phyloP scores from a whole-genome alignment of 768 basidiomycete species.

The Pleurotus tuoliensis region DNA sequence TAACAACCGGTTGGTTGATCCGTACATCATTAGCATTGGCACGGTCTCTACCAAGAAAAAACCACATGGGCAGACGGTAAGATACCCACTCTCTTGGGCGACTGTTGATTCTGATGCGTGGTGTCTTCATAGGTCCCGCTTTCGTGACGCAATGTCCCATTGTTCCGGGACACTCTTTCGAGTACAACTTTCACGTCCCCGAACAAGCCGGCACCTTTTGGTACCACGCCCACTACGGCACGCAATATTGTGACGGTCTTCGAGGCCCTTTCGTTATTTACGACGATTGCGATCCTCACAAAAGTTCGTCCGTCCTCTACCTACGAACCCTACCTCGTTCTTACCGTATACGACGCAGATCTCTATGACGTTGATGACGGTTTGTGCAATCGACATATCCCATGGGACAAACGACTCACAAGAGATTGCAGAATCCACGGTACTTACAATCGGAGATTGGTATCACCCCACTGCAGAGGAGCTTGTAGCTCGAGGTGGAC shows the following conservation, averaged over 20 bases:
- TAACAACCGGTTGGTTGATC: neutral
- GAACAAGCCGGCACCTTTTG: constrained; percentile 26
- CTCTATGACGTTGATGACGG: constrained; percentile 13
- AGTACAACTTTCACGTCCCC: constrained; percentile 26
- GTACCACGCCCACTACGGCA: constrained; percentile 30
- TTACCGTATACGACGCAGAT: constrained; percentile 8
- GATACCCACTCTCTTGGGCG: neutral
- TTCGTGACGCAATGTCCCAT: constrained; percentile 32
- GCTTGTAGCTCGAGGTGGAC: neutral
- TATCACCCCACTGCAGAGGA: constrained; percentile 1
- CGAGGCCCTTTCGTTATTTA: constrained; percentile 38
- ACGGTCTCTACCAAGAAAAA: constrained; percentile 29
- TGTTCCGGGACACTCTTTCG: constrained; percentile 24
- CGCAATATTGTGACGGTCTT: constrained; percentile 43
- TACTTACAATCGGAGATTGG: constrained; percentile 26
- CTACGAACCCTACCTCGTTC: constrained; percentile 24
- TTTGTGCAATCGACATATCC: neutral
- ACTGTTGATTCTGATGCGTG: neutral
- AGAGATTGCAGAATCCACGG: constrained; percentile 19
- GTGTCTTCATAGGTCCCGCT: neutral
- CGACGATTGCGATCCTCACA: constrained; percentile 29
- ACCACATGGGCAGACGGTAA: constrained; percentile 32
- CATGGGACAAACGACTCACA: neutral
- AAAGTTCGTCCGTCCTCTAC: constrained; percentile 23
- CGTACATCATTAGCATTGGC: constrained; percentile 24